Percentiles rank a stretch among this genome's conserved stretches.
Conservation (phyloP, 768 basidiomycete species). For the Phylloporus scabripes region DNA sequence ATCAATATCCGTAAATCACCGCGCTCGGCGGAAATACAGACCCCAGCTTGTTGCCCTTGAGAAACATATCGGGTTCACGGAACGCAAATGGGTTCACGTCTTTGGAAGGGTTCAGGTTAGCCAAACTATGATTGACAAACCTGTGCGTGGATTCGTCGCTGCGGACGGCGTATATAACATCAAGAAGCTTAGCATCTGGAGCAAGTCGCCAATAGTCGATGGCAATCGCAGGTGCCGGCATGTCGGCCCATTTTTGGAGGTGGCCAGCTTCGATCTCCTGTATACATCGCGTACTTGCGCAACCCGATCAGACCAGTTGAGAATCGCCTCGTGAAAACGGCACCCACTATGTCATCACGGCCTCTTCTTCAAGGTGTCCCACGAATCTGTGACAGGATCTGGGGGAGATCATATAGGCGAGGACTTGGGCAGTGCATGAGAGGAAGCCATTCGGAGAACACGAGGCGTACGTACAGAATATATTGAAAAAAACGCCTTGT, state of each 20-base stretch:
- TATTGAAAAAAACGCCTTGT: slow-evolving; percentile 87
- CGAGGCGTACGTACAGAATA: slow-evolving; percentile 60
- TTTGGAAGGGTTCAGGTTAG: slow-evolving; percentile 67
- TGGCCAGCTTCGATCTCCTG: slow-evolving; percentile 75
- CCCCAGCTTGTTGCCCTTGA: slow-evolving; percentile 74
- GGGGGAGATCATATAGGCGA: slow-evolving; percentile 74
- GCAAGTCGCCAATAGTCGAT: slow-evolving; percentile 92
- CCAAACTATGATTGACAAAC: slow-evolving; percentile 94
- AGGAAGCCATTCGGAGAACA: slow-evolving; percentile 9
- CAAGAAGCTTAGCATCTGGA: slow-evolving; percentile 69
- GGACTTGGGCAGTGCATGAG: slow-evolving; percentile 40
- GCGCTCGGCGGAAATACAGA: slow-evolving; percentile 34
- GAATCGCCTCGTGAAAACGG: slow-evolving; percentile 14
- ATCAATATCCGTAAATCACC: slow-evolving; percentile 16
- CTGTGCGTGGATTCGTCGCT: slow-evolving; percentile 92
- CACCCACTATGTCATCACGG: slow-evolving; percentile 83
- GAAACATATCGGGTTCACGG: slow-evolving; percentile 80
- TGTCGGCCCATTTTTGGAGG: slow-evolving; percentile 74
- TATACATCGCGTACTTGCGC: slow-evolving; percentile 68
- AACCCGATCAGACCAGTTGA: slow-evolving; percentile 13
- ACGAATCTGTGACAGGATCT: slow-evolving; percentile 86
- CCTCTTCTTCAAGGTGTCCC: slow-evolving; percentile 91
- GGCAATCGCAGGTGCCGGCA: slow-evolving; percentile 80
- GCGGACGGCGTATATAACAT: slow-evolving; percentile 87
- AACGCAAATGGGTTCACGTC: slow-evolving; percentile 91